These are phyloP conservation scores for Neurospora pannonica DNA, from an alignment of 495 filamentous ascomycete species.

Conservation along the genomic window DNA sequence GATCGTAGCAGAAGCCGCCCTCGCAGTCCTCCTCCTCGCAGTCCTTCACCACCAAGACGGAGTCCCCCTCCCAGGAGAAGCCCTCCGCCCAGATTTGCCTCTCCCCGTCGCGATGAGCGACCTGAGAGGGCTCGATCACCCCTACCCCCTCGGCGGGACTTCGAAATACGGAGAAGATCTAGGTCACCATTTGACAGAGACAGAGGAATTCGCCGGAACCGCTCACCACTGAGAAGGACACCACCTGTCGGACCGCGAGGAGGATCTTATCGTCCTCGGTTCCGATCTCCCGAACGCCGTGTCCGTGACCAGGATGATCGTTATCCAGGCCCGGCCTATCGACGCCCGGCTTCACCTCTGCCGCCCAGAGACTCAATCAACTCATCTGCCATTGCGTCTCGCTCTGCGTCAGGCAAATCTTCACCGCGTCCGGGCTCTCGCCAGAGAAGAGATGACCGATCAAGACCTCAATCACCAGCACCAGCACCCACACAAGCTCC, in stretches of 20 bases:
- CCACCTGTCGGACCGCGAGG: constrained; percentile 25
- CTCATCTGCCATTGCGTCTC: constrained; percentile 33
- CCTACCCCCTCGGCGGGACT: constrained; percentile 19
- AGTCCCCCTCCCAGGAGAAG: constrained; percentile 24
- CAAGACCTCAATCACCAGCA: constrained; percentile 28
- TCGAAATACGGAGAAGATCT: constrained; percentile 28
- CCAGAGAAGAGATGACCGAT: constrained; percentile 33
- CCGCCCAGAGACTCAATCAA: constrained; percentile 33
- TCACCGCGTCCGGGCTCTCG: constrained; percentile 32
- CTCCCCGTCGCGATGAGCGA: constrained; percentile 33
- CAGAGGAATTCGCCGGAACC: constrained; percentile 24
- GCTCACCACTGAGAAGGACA: constrained; percentile 29
- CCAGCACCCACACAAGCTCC: constrained; percentile 17
- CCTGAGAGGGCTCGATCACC: constrained; percentile 17
- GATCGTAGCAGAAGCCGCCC: constrained; percentile 34
- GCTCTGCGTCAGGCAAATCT: constrained; percentile 32
- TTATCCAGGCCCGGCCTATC: constrained; percentile 23
- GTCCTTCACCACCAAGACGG: constrained; percentile 20
- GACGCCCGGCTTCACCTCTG: constrained; percentile 25
- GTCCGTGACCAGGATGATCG: constrained; percentile 36
- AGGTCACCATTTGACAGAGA: constrained; percentile 39
- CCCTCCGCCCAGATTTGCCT: constrained; percentile 25
- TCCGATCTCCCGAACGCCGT: constrained; percentile 34
- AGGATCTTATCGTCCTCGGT: constrained; percentile 32
- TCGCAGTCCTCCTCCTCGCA: constrained; percentile 28